A percentile compares a stretch with the other conserved stretches of the same genome.
phyloP scores from a whole-genome alignment of 2,329 filamentous ascomycete species.

The Penicillium rolfsii region DNA sequence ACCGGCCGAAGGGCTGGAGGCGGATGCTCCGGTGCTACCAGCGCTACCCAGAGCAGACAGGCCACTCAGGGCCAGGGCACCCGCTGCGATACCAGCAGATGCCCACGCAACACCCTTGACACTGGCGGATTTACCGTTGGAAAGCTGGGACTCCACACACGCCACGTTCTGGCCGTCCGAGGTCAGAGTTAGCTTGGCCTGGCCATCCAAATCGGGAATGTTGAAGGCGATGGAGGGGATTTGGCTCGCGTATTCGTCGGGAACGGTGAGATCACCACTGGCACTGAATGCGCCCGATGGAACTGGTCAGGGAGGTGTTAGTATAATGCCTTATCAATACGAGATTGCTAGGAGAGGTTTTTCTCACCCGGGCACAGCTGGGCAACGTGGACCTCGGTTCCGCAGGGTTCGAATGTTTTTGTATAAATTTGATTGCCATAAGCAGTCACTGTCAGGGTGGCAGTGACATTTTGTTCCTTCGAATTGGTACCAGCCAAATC shows the following conservation, averaged over 20 bases:
- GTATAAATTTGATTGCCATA: constrained; percentile 82
- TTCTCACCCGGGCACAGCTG: constrained; percentile 78
- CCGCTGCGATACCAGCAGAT: constrained; percentile 82
- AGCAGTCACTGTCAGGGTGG: constrained; percentile 73
- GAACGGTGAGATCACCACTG: constrained; percentile 71
- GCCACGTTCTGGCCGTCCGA: constrained; percentile 67
- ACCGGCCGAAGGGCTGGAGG: constrained; percentile 78
- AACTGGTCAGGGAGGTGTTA: constrained; percentile 51
- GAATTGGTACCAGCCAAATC: constrained; percentile 78
- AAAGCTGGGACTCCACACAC: constrained; percentile 79
- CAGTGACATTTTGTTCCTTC: constrained; percentile 77
- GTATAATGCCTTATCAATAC: not conserved
- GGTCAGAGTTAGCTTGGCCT: constrained; percentile 77
- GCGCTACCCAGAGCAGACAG: constrained; percentile 68
- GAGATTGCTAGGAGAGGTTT: not conserved
- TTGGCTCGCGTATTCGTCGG: constrained; percentile 68
- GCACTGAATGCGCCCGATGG: constrained; percentile 76
- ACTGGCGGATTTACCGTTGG: constrained; percentile 82
- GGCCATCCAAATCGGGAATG: constrained; percentile 85
- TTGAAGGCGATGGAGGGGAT: constrained; percentile 89
- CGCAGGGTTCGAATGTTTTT: constrained; percentile 83
- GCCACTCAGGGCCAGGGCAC: constrained; percentile 74
- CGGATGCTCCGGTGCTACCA: constrained; percentile 62
- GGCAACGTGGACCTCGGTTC: constrained; percentile 64
- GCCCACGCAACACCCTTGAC: constrained; percentile 79